A percentile compares a stretch with the other conserved stretches of the same genome.
Evolutionary conservation across 2,329 filamentous ascomycete genomes (phyloP).

Genomic region (Elsinoe australis): DNA sequence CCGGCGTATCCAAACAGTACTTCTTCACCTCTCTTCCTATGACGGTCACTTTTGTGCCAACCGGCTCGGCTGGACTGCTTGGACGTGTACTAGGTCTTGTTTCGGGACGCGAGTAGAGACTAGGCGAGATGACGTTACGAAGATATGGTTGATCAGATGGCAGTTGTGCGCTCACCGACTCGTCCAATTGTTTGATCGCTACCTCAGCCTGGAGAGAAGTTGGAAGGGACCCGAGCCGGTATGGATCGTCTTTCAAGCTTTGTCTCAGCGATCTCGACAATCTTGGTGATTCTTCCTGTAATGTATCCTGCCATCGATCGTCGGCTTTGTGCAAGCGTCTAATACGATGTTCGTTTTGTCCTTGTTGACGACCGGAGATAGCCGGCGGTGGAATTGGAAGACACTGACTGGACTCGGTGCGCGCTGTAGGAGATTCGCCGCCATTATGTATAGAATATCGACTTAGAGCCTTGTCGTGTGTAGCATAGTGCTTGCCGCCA

Average conservation of each 20-base stretch:
- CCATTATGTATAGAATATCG: too few species aligned
- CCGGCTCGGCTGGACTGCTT: slow-evolving; percentile 23
- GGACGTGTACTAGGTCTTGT: slow-evolving; percentile 33
- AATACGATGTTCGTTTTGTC: slow-evolving; percentile 19
- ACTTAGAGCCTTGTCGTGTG: too few species aligned
- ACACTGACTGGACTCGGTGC: slow-evolving; percentile 11
- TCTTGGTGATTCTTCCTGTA: slow-evolving; percentile 31
- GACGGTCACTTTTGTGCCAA: slow-evolving; percentile 36
- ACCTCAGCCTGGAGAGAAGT: slow-evolving; percentile 19
- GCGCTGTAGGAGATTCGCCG: background rate
- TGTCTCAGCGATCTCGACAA: slow-evolving; percentile 27
- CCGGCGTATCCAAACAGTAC: slow-evolving; percentile 31
- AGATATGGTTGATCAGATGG: background rate
- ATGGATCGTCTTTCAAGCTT: slow-evolving; percentile 26
- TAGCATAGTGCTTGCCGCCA: too few species aligned
- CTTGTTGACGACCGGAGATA: slow-evolving; percentile 16
- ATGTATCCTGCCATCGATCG: slow-evolving; percentile 36
- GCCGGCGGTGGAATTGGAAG: slow-evolving; percentile 13
- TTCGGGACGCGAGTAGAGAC: slow-evolving; percentile 40
- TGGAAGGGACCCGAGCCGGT: slow-evolving; percentile 26
- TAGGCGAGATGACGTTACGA: slow-evolving; percentile 36
- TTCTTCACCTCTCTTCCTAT: slow-evolving; percentile 39
- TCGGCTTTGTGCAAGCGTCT: slow-evolving; percentile 33
- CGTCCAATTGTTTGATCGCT: slow-evolving; percentile 14
- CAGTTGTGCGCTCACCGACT: background rate